Evolutionary conservation across 306 rosid species (phyloP).

Genomic region (Boehmeria nivea): DNA sequence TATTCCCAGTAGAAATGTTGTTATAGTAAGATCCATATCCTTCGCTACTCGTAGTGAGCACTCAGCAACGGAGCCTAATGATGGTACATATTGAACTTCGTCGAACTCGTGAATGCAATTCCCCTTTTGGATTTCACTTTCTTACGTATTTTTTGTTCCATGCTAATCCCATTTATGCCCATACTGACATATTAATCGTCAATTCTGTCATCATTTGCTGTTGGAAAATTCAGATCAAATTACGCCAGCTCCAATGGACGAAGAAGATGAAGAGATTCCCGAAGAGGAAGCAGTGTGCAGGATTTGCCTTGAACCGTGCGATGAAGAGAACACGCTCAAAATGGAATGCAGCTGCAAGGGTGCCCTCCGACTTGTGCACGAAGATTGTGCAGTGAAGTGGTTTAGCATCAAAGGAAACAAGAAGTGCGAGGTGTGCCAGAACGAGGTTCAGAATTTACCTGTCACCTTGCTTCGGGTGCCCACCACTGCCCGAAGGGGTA

Average conservation of each 20-base stretch:
- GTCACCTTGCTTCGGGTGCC: conserved; percentile 82
- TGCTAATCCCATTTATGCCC: too few species aligned
- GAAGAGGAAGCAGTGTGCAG: conserved; percentile 99
- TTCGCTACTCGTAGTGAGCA: conserved; percentile 46
- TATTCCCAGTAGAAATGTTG: conserved; percentile 64
- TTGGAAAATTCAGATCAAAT: conserved; percentile 57
- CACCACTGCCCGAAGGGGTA: conserved; percentile 44
- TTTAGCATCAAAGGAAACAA: conserved; percentile 79
- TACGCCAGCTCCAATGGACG: conserved; percentile 56
- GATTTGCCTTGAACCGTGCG: conserved; percentile 80
- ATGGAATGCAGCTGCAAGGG: conserved; percentile 99
- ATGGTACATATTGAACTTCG: conserved; percentile 39
- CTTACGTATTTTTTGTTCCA: background rate
- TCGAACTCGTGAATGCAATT: too few species aligned
- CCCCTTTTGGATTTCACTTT: background rate
- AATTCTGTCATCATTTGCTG: background rate
- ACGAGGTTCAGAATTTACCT: conserved; percentile 84
- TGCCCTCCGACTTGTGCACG: conserved; percentile 79
- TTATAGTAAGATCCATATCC: conserved; percentile 79
- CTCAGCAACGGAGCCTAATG: conserved; percentile 40
- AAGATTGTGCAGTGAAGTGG: conserved; percentile 83
- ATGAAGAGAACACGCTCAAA: conserved; percentile 84
- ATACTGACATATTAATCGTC: background rate
- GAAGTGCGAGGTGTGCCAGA: conserved; percentile 79
- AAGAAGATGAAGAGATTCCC: conserved; percentile 83